Conservation (phyloP, 768 basidiomycete genomes). For the Lepiota venenata region DNA sequence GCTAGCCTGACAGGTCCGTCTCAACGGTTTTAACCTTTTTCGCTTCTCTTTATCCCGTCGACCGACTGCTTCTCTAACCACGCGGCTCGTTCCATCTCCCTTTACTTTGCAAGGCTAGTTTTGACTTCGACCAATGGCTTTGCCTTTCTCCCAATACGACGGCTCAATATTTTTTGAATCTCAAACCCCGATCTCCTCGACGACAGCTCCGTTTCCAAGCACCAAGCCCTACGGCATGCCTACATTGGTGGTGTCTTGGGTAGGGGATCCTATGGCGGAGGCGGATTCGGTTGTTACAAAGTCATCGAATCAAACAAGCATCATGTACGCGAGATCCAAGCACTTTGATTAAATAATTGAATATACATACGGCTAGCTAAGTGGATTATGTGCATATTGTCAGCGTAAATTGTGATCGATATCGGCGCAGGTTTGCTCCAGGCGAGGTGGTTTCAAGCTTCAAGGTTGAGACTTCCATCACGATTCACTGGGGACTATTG, state of each 20-base stretch:
- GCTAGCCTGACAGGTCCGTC: slow-evolving; percentile 70
- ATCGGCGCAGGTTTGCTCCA: no score
- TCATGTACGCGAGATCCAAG: no score
- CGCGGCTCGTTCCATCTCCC: slow-evolving; percentile 41
- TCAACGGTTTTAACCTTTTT: slow-evolving; percentile 65
- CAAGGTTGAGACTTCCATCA: no score
- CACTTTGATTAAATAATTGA: no score
- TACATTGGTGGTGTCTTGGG: slow-evolving; percentile 84
- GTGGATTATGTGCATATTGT: no score
- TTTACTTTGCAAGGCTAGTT: neutral
- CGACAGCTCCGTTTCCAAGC: slow-evolving; percentile 18
- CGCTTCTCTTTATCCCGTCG: slow-evolving; percentile 78
- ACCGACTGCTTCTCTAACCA: slow-evolving; percentile 78
- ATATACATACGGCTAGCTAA: no score
- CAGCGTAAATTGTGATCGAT: no score
- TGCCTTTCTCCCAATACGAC: slow-evolving; percentile 46
- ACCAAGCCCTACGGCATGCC: slow-evolving; percentile 52
- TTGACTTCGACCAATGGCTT: slow-evolving; percentile 48
- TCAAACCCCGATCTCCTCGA: slow-evolving; percentile 36
- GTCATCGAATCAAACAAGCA: no score
- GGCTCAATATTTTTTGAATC: slow-evolving; percentile 53
- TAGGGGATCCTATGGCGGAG: slow-evolving; percentile 69
- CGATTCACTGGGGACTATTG: no score
- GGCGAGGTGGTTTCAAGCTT: no score
- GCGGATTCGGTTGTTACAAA: slow-evolving; percentile 67